These are phyloP conservation scores for Apiotrichum montevideense DNA, from an alignment of 1,284 basidiomycete species.

Conservation along the genomic window DNA sequence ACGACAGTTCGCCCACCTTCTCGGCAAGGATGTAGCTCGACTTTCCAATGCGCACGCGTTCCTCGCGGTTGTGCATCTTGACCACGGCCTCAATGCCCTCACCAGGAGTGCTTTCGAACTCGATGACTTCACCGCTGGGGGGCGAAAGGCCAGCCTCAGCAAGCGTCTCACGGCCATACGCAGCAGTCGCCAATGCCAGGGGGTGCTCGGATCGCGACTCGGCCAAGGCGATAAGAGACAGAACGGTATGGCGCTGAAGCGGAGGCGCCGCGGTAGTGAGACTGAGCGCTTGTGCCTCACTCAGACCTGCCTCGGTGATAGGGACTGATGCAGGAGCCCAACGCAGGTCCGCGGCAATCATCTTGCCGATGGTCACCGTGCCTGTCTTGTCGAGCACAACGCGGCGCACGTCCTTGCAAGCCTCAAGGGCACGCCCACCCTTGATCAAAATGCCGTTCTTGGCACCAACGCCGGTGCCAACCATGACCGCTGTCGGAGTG, in stretches of 20 bases:
- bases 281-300: constrained; percentile 36
- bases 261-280: constrained; percentile 40
- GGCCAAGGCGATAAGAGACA: constrained; percentile 75
- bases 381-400: constrained; percentile 97
- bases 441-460: constrained; percentile 98
- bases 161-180: constrained; percentile 67
- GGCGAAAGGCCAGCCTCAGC: constrained; percentile 50
- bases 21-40: constrained; percentile 55
- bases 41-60: constrained; percentile 64
- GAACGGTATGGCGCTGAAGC: constrained; percentile 55
- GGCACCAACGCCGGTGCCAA: constrained; percentile 95
- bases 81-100: constrained; percentile 74
- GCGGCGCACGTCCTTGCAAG: constrained; percentile 70
- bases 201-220: constrained; percentile 95
- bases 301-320: constrained; percentile 16
- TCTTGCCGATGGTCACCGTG: constrained; percentile 84
- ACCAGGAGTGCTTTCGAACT: constrained; percentile 83
- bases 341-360: constrained; percentile 62
- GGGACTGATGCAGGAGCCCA: constrained; percentile 58
- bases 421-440: constrained; percentile 88
- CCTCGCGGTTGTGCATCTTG: constrained; percentile 47
- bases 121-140: constrained; percentile 47
- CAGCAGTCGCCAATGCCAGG: constrained; percentile 82
- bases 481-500: constrained; percentile 99
- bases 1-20: constrained; percentile 28